phyloP scores from a whole-genome alignment of 345 rosid genomes.

The Hibiscus syriacus region DNA sequence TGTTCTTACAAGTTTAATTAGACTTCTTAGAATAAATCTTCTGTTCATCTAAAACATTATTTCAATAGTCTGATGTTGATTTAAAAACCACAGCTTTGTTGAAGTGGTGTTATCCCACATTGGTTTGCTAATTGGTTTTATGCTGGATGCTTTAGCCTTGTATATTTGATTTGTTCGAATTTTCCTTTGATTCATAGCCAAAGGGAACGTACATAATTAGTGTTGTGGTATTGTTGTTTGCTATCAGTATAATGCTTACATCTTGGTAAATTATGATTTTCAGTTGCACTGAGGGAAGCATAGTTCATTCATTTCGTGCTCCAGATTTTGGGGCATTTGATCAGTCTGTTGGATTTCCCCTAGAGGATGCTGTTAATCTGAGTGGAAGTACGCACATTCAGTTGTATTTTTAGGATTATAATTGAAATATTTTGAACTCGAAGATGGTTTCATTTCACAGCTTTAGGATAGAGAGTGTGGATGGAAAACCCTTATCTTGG shows the following conservation, averaged over 20 bases:
- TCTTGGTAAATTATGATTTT: conserved; percentile 14
- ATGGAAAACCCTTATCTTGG: conserved; percentile 7
- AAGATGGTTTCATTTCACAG: not conserved
- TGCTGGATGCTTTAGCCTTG: not conserved
- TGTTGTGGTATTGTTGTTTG: not conserved
- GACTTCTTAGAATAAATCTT: not conserved
- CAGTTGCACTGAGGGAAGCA: conserved; percentile 27
- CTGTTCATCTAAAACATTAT: not conserved
- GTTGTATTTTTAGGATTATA: not conserved
- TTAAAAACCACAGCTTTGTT: not conserved
- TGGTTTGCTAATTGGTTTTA: too few relatives aligned
- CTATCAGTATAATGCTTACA: not conserved
- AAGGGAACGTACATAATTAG: not conserved
- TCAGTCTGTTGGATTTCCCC: conserved; percentile 22
- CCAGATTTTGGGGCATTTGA: conserved; percentile 26
- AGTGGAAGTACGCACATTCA: conserved; percentile 28
- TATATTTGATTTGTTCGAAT: not conserved
- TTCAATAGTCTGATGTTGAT: not conserved
- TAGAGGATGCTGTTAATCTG: conserved; percentile 26
- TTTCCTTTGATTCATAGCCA: not conserved
- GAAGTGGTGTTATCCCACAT: too few relatives aligned
- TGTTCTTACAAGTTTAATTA: not conserved
- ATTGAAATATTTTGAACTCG: not conserved
- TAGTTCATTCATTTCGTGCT: conserved; percentile 13
- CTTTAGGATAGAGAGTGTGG: not conserved